Percentiles rank a stretch among this genome's conserved stretches.
These are phyloP conservation scores for Bathelium albidoporum DNA, from an alignment of 495 filamentous ascomycete genomes.

Conservation along the genomic window DNA sequence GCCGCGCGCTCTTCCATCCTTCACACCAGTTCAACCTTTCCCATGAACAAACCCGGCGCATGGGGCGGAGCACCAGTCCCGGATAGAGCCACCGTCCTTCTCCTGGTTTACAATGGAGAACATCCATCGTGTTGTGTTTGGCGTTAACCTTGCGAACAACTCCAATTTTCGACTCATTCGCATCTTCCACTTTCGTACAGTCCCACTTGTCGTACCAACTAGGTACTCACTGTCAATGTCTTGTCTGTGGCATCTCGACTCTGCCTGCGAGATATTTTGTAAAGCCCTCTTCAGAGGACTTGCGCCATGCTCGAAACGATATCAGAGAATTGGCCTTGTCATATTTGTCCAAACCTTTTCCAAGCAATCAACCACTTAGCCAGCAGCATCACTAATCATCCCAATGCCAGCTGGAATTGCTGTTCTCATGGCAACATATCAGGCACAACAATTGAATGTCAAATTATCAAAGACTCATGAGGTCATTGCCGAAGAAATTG, in stretches of 20 bases:
- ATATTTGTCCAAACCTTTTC: too few relatives aligned
- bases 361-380: background rate
- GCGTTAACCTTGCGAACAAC: background rate
- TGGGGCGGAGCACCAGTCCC: too few relatives aligned
- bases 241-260: background rate
- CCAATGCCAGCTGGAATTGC: background rate
- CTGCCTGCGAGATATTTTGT: background rate
- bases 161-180: background rate
- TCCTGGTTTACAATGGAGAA: too few relatives aligned
- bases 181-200: background rate
- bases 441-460: background rate
- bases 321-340: too few relatives aligned
- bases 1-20: too few relatives aligned
- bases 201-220: background rate
- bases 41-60: too few relatives aligned
- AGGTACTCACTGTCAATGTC: background rate
- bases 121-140: background rate
- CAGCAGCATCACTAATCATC: background rate
- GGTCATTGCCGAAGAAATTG: background rate
- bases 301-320: too few relatives aligned
- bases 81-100: too few relatives aligned
- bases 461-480: background rate
- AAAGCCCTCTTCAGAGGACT: background rate
- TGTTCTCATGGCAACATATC: background rate
- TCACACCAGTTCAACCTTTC: too few relatives aligned